These are phyloP conservation scores for Penicillium waksmanii DNA, from an alignment of 495 filamentous ascomycete genomes.

Conservation along the genomic window DNA sequence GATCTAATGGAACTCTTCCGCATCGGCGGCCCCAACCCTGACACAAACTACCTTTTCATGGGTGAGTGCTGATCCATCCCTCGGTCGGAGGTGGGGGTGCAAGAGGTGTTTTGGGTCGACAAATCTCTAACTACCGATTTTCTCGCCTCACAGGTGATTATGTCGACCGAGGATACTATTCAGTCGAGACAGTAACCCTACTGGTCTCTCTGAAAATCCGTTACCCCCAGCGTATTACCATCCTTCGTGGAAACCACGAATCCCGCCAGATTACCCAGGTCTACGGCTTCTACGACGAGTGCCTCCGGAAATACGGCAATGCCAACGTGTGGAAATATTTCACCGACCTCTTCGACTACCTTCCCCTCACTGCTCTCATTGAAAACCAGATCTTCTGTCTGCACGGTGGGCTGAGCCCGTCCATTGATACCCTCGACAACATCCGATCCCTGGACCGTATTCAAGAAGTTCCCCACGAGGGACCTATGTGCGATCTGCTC, in stretches of 20 bases:
- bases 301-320: constrained; percentile 95
- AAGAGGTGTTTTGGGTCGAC: neutral
- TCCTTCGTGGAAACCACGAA: constrained; percentile 96
- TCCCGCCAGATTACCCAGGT: constrained; percentile 97
- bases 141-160: constrained; percentile 75
- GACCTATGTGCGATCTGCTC: constrained; percentile 96
- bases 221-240: constrained; percentile 95
- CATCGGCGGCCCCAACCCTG: constrained; percentile 87
- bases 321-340: constrained; percentile 99
- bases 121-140: neutral
- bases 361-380: constrained; percentile 96
- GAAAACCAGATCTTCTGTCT: constrained; percentile 99
- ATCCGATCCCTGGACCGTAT: constrained; percentile 94
- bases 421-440: constrained; percentile 98
- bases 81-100: constrained; percentile 22
- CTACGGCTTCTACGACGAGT: constrained; percentile 98
- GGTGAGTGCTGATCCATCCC: constrained; percentile 52
- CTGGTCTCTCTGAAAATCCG: constrained; percentile 94
- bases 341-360: constrained; percentile 98
- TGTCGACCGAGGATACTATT: constrained; percentile 96
- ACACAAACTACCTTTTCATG: constrained; percentile 97
- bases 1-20: constrained; percentile 95
- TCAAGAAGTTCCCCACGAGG: constrained; percentile 97
- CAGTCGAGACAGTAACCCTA: constrained; percentile 92
- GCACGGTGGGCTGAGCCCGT: constrained; percentile 93